Base-by-base conservation (phyloP, 2,329 filamentous ascomycete species). In the Penicillium brevicompactum region DNA sequence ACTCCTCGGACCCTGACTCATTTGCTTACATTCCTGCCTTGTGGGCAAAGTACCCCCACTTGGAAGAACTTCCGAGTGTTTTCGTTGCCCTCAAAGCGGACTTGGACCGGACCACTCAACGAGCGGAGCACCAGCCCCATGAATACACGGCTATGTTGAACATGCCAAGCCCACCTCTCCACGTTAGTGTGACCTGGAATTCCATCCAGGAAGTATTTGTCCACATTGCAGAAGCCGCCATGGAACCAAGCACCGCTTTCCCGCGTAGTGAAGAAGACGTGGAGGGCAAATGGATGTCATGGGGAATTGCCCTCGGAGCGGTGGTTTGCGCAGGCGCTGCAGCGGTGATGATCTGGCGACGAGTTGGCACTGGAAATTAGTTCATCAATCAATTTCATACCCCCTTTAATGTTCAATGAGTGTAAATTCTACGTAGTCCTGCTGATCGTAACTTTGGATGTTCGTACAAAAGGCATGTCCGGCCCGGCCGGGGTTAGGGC, bases 41-140 rank as follows among this genome's bases (percentile, higher is more conserved):
- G 46, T 87, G 92, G 42, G 83, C 85, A 52, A 89, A 87, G 66
- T 89, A 93, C 63, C 87, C 91, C 0, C 88, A 94, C 52, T 83
- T 99, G 2, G 90, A 96, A 70, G 87, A 91, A n/a, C 79, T 99
- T 27, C 94, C 94, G 0, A 88, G 91, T 8, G 88, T 99, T 7
- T 99, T 96, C 71, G 91, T 91, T 1, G 94, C 93, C 0, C 80
- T 97, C 56, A 99, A 99, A 75, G 94, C 94, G 2, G 94, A 99
- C 74, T 86, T 89, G 63, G 94, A 99, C 74, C 96, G 96, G 74
- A 95, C 93, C 3, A 97, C 92, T n/a, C 94, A 99, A 76, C 85
- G 94, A 56, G 89, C 90, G 57, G 91, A 96, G 72, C 78, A 88
- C 60, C 93, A 97, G 73, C 94, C 94, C 1, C 94, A 99, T 70